Evolutionary conservation across 2,329 filamentous ascomycete species (phyloP), one percentile per base, ranked within the genome.

Genomic region (Paracoccidioides brasiliensis): DNA sequence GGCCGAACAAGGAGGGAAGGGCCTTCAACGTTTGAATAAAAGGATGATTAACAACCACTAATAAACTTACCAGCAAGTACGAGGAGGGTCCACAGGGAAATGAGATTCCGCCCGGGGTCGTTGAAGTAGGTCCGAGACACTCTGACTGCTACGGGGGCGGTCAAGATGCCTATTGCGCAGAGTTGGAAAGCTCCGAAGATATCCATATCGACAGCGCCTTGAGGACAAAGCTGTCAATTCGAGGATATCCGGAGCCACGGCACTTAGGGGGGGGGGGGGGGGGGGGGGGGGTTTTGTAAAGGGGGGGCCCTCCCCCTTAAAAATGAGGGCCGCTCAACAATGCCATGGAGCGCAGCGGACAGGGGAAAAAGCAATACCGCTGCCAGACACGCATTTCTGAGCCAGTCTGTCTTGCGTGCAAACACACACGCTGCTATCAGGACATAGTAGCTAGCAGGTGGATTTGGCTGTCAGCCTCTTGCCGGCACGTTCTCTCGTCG

Each of bases 151-250:
- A 82, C 74, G 0, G 83, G 83, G 3, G 80, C 83, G 1, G 81
- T 80, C 3, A 86, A 61, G 14, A 85, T 81, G 10, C 81, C 83
- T 41, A 86, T 82, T 0, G 82, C 76, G 57, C 83, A 86, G 0
- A 85, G 65, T 60, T 86, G 83, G 58, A 86, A 84, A 7, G 82
- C 81, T 1, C 83, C 83, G 56, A 79, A 86, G 3, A 86, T 72
- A 60, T 86, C 83, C 77, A 86, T 80, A 62, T 86, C 83, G 12
- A 85, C 76, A 12, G 80, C 82, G 53, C 71, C 82, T 84, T 49
- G 33, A 5, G 56, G 30, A 42, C 33, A 22, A n/a, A 30, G 37
- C 44, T 10, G 33, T 40, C 33, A 35, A 30, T 49, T 52, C 14
- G 38, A 32, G 32, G 14, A 30, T 5, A 6, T 22, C n/a, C 35